Percentiles rank a stretch among this genome's conserved stretches.
phyloP scores from a whole-genome alignment of 768 basidiomycete species.

The Collybiopsis luxurians region DNA sequence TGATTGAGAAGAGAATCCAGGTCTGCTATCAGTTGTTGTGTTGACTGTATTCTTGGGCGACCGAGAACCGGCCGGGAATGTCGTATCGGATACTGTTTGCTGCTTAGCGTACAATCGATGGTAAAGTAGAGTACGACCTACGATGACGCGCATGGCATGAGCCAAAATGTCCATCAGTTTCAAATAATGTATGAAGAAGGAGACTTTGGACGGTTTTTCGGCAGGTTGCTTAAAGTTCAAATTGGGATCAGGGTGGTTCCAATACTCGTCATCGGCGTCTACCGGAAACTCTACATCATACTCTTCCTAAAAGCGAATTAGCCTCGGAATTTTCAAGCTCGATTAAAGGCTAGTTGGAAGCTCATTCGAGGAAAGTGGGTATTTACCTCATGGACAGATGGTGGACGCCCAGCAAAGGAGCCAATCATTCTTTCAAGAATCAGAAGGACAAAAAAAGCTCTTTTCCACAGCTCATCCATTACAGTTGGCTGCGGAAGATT shows the following conservation, averaged over 20 bases:
- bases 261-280: slow-evolving; percentile 69
- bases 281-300: slow-evolving; percentile 69
- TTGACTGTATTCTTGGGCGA: slow-evolving; percentile 30
- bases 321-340: neutral
- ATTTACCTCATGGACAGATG: slow-evolving; percentile 68
- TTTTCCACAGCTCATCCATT: slow-evolving; percentile 76
- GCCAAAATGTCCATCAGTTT: slow-evolving; percentile 61
- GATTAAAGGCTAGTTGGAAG: no score
- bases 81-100: slow-evolving; percentile 42
- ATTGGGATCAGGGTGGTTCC: slow-evolving; percentile 55
- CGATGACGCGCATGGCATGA: slow-evolving; percentile 57
- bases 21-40: slow-evolving; percentile 43
- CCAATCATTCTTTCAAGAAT: slow-evolving; percentile 44
- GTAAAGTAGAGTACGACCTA: slow-evolving; percentile 22
- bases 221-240: slow-evolving; percentile 64
- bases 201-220: slow-evolving; percentile 49
- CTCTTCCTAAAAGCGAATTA: slow-evolving; percentile 29
- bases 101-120: neutral
- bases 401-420: slow-evolving; percentile 61
- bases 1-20: slow-evolving; percentile 49
- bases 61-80: slow-evolving; percentile 30
- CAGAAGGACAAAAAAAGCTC: slow-evolving; percentile 52
- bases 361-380: neutral
- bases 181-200: slow-evolving; percentile 55
- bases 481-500: slow-evolving; percentile 32